Evolutionary conservation across 2,329 filamentous ascomycete species (phyloP), one percentile per base, ranked within the genome.

Genomic region (Sphaerulina vaccinii): DNA sequence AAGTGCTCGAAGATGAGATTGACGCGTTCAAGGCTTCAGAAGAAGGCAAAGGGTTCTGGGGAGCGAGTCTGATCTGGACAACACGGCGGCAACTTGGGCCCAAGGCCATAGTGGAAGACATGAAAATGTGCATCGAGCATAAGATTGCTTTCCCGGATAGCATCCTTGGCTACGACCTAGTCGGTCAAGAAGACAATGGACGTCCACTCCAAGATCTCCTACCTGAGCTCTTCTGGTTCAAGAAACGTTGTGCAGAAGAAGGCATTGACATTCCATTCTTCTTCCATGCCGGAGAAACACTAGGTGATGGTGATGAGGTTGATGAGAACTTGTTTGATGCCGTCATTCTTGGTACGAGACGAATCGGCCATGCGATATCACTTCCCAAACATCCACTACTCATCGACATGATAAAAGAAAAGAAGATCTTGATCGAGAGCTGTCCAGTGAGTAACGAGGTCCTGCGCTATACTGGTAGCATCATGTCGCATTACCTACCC

Each of bases 361-460:
- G 93, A 53, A 95, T 99, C 55, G 92, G 92, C 0, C 90, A 96
- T 67, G 90, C 84, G 1, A 93, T 90, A 70, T 89, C 87, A 18
- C 77, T 97, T 9, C 93, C 86, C 78, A 95, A 95, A 68, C 93
- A 97, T 70, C 93, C 92, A 0, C 77, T 95, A 3, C 80, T 97
- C 10, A 82, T 95, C 58, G 87, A 95, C 63, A 86, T 95, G 74
- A 85, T 96, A 60, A 92, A 91, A 65, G 86, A 95, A 59, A 90
- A 88, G 73, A 85, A 85, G 57, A 95, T 97, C 54, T 78, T 96
- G 5, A 75, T 97, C 51, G 93, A 97, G 70, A 88, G 85, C 62
- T 97, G 91, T 68, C 91, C 91, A 0, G 90, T 96, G 53, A 90
- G 86, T 11, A 96, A 96, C 70, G 90, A 96, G 68, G 85, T 95